phyloP scores from a whole-genome alignment of 441 rosid species.

The Bocquillonia castaneifolia region DNA sequence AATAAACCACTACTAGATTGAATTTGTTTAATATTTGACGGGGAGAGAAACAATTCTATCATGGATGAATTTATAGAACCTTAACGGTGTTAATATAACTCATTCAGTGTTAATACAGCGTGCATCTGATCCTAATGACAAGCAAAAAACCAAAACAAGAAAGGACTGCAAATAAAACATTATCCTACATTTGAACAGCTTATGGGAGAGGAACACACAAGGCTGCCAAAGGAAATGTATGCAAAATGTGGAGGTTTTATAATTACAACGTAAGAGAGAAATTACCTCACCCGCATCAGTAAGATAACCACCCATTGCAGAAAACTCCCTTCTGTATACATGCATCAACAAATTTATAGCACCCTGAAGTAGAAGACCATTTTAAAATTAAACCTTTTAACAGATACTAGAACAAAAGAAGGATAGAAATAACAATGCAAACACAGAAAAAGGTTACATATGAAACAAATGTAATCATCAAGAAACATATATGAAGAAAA shows the following conservation, averaged over 20 bases:
- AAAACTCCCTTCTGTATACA: conserved; percentile 77
- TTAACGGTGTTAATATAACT: background rate
- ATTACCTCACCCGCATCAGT: conserved; percentile 98
- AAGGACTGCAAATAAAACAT: background rate
- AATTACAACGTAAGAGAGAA: conserved; percentile 18
- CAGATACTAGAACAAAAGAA: conserved; percentile 8
- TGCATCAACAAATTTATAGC: conserved; percentile 90
- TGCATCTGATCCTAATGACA: background rate
- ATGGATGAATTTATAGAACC: background rate
- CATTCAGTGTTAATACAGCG: background rate
- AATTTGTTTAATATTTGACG: background rate
- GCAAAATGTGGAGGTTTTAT: background rate
- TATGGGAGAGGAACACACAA: background rate
- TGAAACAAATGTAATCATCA: background rate
- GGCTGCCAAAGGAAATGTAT: background rate
- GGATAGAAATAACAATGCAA: background rate
- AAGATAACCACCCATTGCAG: conserved; percentile 94
- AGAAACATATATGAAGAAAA: background rate
- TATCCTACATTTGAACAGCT: background rate
- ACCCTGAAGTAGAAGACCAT: conserved; percentile 52
- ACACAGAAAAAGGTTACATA: background rate
- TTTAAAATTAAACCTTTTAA: no score
- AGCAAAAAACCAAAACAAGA: background rate
- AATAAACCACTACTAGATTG: background rate
- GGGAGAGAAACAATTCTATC: background rate